Evolutionary conservation across 2,329 filamentous ascomycete species (phyloP), one percentile per base, ranked within the genome.

Genomic region (Fusarium robinianum): DNA sequence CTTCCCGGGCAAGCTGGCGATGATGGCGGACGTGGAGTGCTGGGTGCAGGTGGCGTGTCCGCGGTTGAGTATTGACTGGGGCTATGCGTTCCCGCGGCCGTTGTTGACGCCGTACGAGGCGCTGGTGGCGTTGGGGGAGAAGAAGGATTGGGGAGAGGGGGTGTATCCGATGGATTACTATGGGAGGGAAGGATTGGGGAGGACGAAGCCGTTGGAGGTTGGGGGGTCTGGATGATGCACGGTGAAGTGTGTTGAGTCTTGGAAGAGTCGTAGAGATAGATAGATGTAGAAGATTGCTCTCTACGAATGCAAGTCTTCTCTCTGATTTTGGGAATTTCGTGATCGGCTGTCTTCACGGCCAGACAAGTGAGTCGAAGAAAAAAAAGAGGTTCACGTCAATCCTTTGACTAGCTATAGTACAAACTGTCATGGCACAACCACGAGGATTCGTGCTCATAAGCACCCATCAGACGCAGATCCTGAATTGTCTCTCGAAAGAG

Each of bases 81-180:
- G 94, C 0, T 97, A 97, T 72, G 94, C 94, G 1, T 99, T 99
- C 64, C 81, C 90, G 1, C 74, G 88, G 32, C 94, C 94, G 33
- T 67, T 99, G 46, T 69, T 99, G 63, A 97, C 92, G 38, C 92
- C 94, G 2, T 96, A 99, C 60, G 94, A 99, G 72, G 94, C 94
- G 6, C 78, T 97, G 46, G 85, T 99, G 22, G 88, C 90, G n/a
- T 71, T 99, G 33, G 90, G 87, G 3, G 84, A 84, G 50, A 81
- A 79, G 53, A 80, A 94, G 56, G 87, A 87, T 33, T 95, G 83
- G 88, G 84, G 76, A 11, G 77, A 74, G 43, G 86, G 82, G 2
- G 78, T 90, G 10, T 99, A 99, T 71, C 92, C 91, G 0, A 99
- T 99, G 94, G 91, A 99, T 67, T 99, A 95, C 65, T 99, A 99